Conservation (phyloP, 257 asterid genomes). For the Fraxinus anomala region DNA sequence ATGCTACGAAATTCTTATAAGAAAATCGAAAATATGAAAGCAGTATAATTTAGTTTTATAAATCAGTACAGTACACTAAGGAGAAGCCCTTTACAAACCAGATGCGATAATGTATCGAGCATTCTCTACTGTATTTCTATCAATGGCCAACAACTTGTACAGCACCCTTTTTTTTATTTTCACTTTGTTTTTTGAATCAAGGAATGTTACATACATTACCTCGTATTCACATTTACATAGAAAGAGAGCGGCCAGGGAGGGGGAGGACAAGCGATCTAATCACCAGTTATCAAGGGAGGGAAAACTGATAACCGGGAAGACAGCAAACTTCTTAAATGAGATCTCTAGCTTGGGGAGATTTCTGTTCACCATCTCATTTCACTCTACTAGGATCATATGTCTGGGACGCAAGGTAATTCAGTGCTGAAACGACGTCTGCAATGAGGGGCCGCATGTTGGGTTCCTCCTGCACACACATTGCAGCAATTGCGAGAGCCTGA, state of each 20-base stretch:
- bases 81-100: not conserved
- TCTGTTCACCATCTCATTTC: conserved; percentile 21
- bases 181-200: not conserved
- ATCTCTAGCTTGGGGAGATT: not conserved
- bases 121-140: not conserved
- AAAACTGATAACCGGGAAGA: not conserved
- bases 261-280: not conserved
- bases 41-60: not conserved
- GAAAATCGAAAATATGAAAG: not conserved
- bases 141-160: not conserved
- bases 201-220: not conserved
- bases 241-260: not conserved
- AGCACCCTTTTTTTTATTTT: not conserved
- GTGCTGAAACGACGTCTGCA: conserved; percentile 48
- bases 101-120: not conserved
- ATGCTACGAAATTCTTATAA: not conserved
- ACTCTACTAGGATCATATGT: conserved; percentile 30
- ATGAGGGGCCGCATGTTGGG: conserved; percentile 46
- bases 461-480: conserved; percentile 62
- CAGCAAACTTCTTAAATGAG: not conserved
- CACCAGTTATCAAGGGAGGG: not conserved
- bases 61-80: not conserved
- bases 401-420: conserved; percentile 44
- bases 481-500: conserved; percentile 60
- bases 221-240: not conserved